These are phyloP conservation scores for Phytopythium oedochilum DNA, from an alignment of 352 stramenopile genomes.

Conservation along the genomic window DNA sequence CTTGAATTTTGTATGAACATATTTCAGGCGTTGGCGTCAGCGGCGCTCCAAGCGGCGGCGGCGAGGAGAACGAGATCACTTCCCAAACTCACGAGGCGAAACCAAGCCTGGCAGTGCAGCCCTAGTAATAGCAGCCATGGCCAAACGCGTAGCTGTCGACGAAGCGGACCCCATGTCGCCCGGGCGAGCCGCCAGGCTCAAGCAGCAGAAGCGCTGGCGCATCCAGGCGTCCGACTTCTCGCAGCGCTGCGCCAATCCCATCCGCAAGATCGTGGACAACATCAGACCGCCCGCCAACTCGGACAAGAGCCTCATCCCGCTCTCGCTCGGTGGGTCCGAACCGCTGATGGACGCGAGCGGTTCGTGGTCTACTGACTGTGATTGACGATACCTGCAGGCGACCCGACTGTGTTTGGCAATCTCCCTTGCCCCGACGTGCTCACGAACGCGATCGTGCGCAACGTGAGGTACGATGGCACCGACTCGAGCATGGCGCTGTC, in stretches of 20 bases:
- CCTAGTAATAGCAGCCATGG: conserved; percentile 31
- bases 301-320: conserved; percentile 89
- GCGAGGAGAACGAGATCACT: background rate
- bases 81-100: conserved; percentile 6
- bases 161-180: background rate
- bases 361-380: background rate
- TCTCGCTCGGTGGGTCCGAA: conserved; percentile 78
- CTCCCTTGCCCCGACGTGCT: conserved; percentile 88
- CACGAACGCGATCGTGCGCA: conserved; percentile 65
- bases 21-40: no score
- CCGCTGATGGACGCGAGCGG: background rate
- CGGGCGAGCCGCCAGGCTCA: conserved; percentile 9
- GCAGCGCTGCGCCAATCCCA: conserved; percentile 85
- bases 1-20: background rate
- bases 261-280: conserved; percentile 94
- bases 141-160: conserved; percentile 29
- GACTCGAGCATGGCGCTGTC: no score
- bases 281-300: conserved; percentile 89
- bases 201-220: conserved; percentile 55
- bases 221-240: conserved; percentile 67
- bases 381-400: conserved; percentile 31
- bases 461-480: conserved; percentile 40
- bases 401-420: conserved; percentile 93
- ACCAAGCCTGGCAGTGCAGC: background rate
- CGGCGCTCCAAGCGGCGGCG: background rate